A percentile compares a stretch with the other conserved stretches of the same genome.
Evolutionary conservation across 768 basidiomycete genomes (phyloP).

Genomic region (Coprinopsis cinerea): DNA sequence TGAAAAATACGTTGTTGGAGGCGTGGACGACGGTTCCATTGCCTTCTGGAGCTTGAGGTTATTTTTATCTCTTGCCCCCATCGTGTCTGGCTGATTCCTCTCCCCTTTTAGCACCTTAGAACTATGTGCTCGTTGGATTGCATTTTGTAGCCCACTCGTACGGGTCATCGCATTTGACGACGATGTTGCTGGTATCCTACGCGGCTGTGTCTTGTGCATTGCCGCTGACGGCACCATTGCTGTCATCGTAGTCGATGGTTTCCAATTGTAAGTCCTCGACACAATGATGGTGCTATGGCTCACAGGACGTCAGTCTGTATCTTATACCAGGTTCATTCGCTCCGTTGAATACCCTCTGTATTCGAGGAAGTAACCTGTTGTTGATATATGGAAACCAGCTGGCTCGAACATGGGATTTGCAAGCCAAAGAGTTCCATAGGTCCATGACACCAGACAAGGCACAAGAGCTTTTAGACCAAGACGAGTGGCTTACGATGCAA

Average conservation of each 20-base stretch:
- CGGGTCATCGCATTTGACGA: conserved; percentile 52
- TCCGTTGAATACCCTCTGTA: conserved; percentile 55
- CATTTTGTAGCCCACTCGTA: conserved; percentile 63
- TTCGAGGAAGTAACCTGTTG: conserved; percentile 65
- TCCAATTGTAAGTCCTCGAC: conserved; percentile 60
- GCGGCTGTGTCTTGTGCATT: conserved; percentile 66
- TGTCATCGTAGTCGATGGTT: conserved; percentile 65
- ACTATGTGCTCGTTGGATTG: conserved; percentile 63
- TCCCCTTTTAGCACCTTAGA: conserved; percentile 46
- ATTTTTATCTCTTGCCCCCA: conserved; percentile 15
- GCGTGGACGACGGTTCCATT: conserved; percentile 73
- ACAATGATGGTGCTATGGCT: not conserved
- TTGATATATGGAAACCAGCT: conserved; percentile 70
- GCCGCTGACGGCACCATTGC: conserved; percentile 79
- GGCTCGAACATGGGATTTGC: conserved; percentile 83
- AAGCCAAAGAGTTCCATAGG: conserved; percentile 78
- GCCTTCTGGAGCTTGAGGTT: conserved; percentile 69
- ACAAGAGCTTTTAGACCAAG: conserved; percentile 62
- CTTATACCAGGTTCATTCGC: conserved; percentile 78
- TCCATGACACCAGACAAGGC: conserved; percentile 76
- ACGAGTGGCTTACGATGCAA: conserved; percentile 73
- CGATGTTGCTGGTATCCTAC: conserved; percentile 48
- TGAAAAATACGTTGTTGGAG: conserved; percentile 64
- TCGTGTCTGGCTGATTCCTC: not conserved
- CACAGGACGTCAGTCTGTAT: conserved; percentile 47